A percentile compares a stretch with the other conserved stretches of the same genome.
Evolutionary conservation across 495 filamentous ascomycete genomes (phyloP).

Genomic region (Sporormia fimetaria): DNA sequence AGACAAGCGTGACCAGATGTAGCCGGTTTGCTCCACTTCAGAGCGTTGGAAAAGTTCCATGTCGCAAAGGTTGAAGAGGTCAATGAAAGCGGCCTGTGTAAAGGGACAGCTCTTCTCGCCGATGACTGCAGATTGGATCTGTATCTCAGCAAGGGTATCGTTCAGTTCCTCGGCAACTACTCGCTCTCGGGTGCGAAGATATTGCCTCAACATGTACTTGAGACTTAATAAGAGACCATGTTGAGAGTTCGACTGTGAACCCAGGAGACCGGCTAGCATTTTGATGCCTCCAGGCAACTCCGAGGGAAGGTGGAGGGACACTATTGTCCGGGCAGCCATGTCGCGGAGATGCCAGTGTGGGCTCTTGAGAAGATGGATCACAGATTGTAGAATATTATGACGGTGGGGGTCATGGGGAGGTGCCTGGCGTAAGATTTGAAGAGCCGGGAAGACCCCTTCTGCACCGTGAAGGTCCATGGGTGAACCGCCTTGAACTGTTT

Average conservation of each 20-base stretch:
- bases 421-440: slow-evolving; percentile 67
- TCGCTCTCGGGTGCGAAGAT: neutral
- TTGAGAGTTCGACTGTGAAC: slow-evolving; percentile 47
- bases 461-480: slow-evolving; percentile 22
- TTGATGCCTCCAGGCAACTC: slow-evolving; percentile 9
- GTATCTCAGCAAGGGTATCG: neutral
- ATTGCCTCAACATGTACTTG: slow-evolving; percentile 36
- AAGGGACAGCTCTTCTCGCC: slow-evolving; percentile 4
- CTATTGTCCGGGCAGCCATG: slow-evolving; percentile 65
- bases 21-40: slow-evolving; percentile 1
- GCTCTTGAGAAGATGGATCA: slow-evolving; percentile 53
- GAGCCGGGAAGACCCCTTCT: slow-evolving; percentile 74
- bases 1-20: neutral
- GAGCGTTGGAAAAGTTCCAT: neutral
- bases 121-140: neutral
- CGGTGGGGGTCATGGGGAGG: slow-evolving; percentile 40
- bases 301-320: slow-evolving; percentile 33
- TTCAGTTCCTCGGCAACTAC: too few relatives aligned
- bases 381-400: slow-evolving; percentile 36
- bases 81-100: slow-evolving; percentile 22
- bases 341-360: slow-evolving; percentile 80
- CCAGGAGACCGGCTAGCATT: neutral
- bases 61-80: slow-evolving; percentile 14
- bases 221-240: slow-evolving; percentile 52
- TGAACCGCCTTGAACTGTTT: neutral